phyloP scores from a whole-genome alignment of 106 monocot genomes.

The Platanthera zijinensis region DNA sequence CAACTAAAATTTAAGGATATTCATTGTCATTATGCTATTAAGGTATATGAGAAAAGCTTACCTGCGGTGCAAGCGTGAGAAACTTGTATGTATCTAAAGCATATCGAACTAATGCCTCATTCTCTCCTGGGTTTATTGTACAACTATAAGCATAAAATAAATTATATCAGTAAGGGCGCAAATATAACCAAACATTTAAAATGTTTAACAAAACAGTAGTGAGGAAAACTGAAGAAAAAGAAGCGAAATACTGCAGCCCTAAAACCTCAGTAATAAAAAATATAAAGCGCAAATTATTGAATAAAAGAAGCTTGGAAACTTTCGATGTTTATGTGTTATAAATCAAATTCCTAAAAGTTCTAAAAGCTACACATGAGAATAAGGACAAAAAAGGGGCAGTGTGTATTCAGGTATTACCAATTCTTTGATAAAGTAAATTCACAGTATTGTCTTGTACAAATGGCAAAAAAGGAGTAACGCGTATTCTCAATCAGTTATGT shows the following conservation, averaged over 20 bases:
- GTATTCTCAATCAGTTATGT: not conserved
- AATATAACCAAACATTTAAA: not conserved
- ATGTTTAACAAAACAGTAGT: not conserved
- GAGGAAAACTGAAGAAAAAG: not conserved
- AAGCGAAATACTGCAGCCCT: not conserved
- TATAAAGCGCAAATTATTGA: not conserved
- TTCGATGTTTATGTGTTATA: not conserved
- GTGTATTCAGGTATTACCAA: not conserved
- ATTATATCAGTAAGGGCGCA: not conserved
- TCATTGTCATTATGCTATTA: not conserved
- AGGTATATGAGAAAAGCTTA: conserved; percentile 11
- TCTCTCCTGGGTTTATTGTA: conserved; percentile 98
- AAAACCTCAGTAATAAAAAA: not conserved
- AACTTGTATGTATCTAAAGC: conserved; percentile 88
- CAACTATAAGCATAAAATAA: conserved; percentile 44
- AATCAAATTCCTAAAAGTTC: not conserved
- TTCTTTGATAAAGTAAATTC: not conserved
- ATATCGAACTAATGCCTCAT: conserved; percentile 94
- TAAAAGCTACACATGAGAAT: conserved; percentile 6
- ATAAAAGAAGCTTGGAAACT: not conserved
- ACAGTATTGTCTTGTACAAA: not conserved
- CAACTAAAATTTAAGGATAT: not conserved
- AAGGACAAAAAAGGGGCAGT: not conserved
- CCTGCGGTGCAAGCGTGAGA: conserved; percentile 79
- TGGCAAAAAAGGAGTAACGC: not conserved